These are phyloP conservation scores for Populus tomentosa DNA, from an alignment of 441 rosid species.

Conservation along the genomic window DNA sequence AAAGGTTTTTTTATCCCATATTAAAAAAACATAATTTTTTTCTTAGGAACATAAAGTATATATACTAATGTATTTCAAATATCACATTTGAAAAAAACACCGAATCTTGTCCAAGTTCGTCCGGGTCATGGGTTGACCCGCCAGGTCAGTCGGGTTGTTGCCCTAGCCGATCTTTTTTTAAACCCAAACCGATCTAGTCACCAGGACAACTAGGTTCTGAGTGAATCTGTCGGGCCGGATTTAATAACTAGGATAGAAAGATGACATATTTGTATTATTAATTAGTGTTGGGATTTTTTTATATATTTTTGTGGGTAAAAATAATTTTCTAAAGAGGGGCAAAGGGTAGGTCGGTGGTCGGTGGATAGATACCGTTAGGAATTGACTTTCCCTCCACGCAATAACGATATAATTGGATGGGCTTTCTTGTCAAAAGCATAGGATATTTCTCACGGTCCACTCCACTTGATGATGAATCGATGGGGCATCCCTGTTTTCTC, in stretches of 20 bases:
- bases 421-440: conserved; percentile 18
- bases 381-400: conserved; percentile 55
- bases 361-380: conserved; percentile 66
- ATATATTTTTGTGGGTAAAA: not conserved
- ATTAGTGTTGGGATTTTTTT: not conserved
- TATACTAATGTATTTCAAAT: no score
- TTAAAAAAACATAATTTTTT: no score
- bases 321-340: not conserved
- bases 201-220: no score
- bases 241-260: not conserved
- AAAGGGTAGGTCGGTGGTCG: conserved; percentile 58
- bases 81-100: no score
- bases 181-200: no score
- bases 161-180: no score
- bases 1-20: no score
- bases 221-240: no score
- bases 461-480: not conserved
- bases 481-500: not conserved
- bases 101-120: no score
- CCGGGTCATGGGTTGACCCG: no score
- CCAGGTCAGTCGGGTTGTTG: no score
- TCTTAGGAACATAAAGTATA: no score
- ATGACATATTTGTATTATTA: not conserved
- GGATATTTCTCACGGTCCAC: not conserved
- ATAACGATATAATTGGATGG: conserved; percentile 12